Evolutionary conservation across 108 stramenopile genomes (phyloP), one percentile per base, ranked within the genome.

Genomic region (Conticribra weissflogii): DNA sequence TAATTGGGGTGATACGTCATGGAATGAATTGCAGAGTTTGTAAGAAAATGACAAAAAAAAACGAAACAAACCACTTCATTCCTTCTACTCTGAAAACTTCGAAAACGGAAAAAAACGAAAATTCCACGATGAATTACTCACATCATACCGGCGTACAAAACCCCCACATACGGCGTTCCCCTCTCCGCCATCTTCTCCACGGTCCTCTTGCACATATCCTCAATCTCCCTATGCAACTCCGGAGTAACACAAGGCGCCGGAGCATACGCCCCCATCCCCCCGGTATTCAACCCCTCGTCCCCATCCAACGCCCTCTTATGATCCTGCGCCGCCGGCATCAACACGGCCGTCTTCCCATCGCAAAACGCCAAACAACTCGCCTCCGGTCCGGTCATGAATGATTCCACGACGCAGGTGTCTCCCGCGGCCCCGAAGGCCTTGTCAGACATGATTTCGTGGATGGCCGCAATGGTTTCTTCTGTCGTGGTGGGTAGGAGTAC

Each of bases 221-320:
- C 86, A 72, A 95, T 92, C 76, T 92, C 87, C 53, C 78, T 79
- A 44, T 96, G 91, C 57, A 97, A 68, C 19, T 86, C 84, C 34
- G 93, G 93, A 28, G 97, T 96, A 25, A 98, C 93, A 72, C 90
- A 90, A 27, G 98, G 98, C 16, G 99, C 96, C 3, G 99, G 99
- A 46, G 96, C 92, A 83, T 98, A 98, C 19, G 98, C 99, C 19
- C 99, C 99, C 99, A 99, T 99, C 49, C 99, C 99, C 31, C 98
- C 98, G 5, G 99, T 99, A 80, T 99, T 99, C 68, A 97, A 85
- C 14, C 99, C 99, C 75, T 85, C 59, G 79, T 98, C 98, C 54
- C 94, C 89, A 71, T 99, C 99, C 19, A 97, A 79, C 14, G 96
- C 96, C 22, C 99, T 90, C 81, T 99, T 99, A 84, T 99, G 99